Base-by-base conservation (phyloP, 2,329 filamentous ascomycete species). In the Cladosporium sp. region DNA sequence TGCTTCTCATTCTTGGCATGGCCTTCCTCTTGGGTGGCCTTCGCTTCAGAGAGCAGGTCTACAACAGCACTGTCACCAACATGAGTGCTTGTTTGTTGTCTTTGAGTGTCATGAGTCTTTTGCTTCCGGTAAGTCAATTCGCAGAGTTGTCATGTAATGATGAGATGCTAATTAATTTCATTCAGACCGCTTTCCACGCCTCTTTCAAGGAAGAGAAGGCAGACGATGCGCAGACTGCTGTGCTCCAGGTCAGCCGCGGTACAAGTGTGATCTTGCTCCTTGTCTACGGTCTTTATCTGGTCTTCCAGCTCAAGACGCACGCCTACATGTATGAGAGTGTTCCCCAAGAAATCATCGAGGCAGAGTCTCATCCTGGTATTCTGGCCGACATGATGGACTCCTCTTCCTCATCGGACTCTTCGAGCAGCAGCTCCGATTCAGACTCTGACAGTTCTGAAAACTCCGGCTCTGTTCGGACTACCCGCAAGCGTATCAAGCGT, bases 1-100 rank as follows among this genome's bases (percentile, higher is more conserved):
- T 96, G 58, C 80, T 97, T 22, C 82, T 96, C 61, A 96, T 96
- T 69, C 77, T 97, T 66, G 92, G 92, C 69, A 96, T 96, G 91
- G 87, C 87, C 59, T 96, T 97, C 74, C 82, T 96, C 55, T 76
- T 95, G 22, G 92, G 92, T 69, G 92, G 92, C 63, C 78, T 96
- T 57, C 87, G 91, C 63, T 96, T 86, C 73, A 88, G 89, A 71
- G 92, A 97, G 77, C 92, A 96, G 79, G 87, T 97, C 63, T 97
- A 96, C 77, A 97, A 96, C 76, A 94, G 87, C 75, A 96, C 90
- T 20, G 90, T 96, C 60, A 96, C 92, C 0, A 92, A 97, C 73
- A 96, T 96, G 90, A 96, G 91, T 72, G 92, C 92, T 54, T 96
- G 91, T 76, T 80, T 97, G 66, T 83, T 97, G 66, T 95, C 90